Percentiles rank a stretch among this genome's conserved stretches.
These are phyloP conservation scores for Triticum monococcum DNA, from an alignment of 176 grass and related monocot genomes.

Conservation along the genomic window DNA sequence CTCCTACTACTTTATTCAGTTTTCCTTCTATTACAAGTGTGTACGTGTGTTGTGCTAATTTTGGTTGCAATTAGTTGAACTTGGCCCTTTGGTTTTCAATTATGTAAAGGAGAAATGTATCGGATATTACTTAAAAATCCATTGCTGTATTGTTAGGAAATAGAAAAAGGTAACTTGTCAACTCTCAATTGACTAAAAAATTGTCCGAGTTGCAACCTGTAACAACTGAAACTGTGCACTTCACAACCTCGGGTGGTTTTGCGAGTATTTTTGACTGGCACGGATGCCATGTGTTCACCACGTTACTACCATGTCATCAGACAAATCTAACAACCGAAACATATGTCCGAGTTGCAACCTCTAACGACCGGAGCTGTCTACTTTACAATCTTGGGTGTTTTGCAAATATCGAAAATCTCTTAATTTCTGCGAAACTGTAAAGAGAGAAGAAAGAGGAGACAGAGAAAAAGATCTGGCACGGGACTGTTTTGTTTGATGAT, in stretches of 20 bases:
- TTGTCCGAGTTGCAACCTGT: neutral
- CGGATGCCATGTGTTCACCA: neutral
- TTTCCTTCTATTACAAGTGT: constrained; percentile 8
- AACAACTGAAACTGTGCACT: neutral
- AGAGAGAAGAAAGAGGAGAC: neutral
- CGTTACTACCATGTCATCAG: neutral
- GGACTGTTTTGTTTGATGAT: neutral
- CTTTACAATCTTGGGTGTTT: neutral
- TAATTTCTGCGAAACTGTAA: neutral
- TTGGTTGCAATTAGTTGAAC: neutral
- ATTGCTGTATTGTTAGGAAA: neutral
- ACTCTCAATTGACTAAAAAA: neutral
- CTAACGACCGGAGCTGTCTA: neutral
- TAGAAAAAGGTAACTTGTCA: neutral
- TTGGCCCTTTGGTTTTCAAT: neutral
- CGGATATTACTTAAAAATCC: neutral
- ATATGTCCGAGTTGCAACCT: neutral
- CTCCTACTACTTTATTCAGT: constrained; percentile 29
- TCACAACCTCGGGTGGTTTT: neutral
- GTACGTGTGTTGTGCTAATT: neutral
- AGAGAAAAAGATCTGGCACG: neutral
- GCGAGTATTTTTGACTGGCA: neutral
- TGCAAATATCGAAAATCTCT: neutral
- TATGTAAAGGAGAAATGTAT: neutral
- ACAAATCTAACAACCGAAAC: neutral